A percentile compares a stretch with the other conserved stretches of the same genome.
Evolutionary conservation across 305 asterid species (phyloP).

Genomic region (Fraxinus nigra): DNA sequence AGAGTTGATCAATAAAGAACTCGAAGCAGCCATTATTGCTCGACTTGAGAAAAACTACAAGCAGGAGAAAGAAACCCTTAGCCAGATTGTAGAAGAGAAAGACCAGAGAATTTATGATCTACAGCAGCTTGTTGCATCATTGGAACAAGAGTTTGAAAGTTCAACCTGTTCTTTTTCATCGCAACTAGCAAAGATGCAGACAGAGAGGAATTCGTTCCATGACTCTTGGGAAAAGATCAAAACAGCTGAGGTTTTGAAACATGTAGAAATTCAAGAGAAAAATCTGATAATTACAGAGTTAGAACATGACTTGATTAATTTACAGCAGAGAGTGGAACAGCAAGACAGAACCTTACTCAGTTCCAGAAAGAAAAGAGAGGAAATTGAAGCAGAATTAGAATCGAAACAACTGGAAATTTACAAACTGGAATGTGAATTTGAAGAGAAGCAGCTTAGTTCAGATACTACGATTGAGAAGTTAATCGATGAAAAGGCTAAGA

Average conservation of each 20-base stretch:
- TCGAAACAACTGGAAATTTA: conserved; percentile 30
- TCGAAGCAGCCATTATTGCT: conserved; percentile 29
- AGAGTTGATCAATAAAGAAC: conserved; percentile 36
- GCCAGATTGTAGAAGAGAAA: conserved; percentile 67
- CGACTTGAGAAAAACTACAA: conserved; percentile 27
- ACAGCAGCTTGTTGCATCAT: conserved; percentile 68
- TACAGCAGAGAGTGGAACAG: conserved; percentile 26
- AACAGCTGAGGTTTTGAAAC: conserved; percentile 51
- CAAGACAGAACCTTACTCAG: conserved; percentile 23
- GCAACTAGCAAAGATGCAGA: conserved; percentile 54
- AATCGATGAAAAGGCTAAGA: conserved; percentile 20
- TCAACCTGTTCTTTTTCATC: conserved; percentile 61
- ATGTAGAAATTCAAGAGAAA: conserved; percentile 63
- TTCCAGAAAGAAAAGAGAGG: conserved; percentile 22
- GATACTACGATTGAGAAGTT: conserved; percentile 29
- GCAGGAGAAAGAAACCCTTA: conserved; percentile 43
- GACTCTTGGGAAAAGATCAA: conserved; percentile 62
- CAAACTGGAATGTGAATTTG: conserved; percentile 24
- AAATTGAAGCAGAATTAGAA: conserved; percentile 32
- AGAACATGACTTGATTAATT: conserved; percentile 40
- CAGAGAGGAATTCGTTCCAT: conserved; percentile 39
- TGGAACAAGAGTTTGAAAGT: conserved; percentile 64
- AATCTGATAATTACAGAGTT: conserved; percentile 46
- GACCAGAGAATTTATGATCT: conserved; percentile 63
- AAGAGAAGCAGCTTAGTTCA: conserved; percentile 6